Conservation (phyloP, 2,329 filamentous ascomycete species). For the Dactylellina cionopaga region DNA sequence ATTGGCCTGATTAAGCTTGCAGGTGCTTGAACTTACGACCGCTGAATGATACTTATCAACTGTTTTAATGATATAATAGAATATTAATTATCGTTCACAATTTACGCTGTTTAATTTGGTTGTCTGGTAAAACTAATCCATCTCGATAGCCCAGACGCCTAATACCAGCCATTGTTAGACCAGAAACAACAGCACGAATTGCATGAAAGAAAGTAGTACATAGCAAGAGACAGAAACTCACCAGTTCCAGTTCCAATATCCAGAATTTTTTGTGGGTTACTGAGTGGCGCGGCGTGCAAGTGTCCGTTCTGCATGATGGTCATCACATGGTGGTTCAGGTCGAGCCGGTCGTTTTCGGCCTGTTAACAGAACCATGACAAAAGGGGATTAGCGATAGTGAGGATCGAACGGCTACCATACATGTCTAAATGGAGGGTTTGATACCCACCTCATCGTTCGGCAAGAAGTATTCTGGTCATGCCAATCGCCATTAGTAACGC, state of each 20-base stretch:
- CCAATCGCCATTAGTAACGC: too few species aligned
- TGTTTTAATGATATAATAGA: slow-evolving; percentile 20
- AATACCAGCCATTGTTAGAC: slow-evolving; percentile 53
- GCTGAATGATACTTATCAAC: slow-evolving; percentile 57
- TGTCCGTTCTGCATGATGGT: slow-evolving; percentile 61
- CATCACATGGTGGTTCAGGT: slow-evolving; percentile 60
- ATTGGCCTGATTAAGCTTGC: background rate
- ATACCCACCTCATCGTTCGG: too few species aligned
- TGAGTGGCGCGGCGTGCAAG: slow-evolving; percentile 63
- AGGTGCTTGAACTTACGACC: slow-evolving; percentile 40
- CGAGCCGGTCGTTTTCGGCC: slow-evolving; percentile 49
- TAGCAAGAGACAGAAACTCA: too few species aligned
- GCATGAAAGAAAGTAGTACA: background rate
- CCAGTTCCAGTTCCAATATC: slow-evolving; percentile 66
- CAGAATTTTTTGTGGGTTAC: slow-evolving; percentile 65
- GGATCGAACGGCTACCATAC: too few species aligned
- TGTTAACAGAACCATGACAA: too few species aligned
- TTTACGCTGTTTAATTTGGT: background rate
- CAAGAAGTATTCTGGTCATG: too few species aligned
- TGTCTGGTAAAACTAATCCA: slow-evolving; percentile 46
- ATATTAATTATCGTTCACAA: background rate
- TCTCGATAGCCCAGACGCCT: slow-evolving; percentile 58
- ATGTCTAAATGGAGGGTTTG: too few species aligned
- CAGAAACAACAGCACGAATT: background rate
- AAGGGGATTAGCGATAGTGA: too few species aligned